phyloP scores from a whole-genome alignment of 371 early-diverging fungal genomes.

The Apophysomyces variabilis region DNA sequence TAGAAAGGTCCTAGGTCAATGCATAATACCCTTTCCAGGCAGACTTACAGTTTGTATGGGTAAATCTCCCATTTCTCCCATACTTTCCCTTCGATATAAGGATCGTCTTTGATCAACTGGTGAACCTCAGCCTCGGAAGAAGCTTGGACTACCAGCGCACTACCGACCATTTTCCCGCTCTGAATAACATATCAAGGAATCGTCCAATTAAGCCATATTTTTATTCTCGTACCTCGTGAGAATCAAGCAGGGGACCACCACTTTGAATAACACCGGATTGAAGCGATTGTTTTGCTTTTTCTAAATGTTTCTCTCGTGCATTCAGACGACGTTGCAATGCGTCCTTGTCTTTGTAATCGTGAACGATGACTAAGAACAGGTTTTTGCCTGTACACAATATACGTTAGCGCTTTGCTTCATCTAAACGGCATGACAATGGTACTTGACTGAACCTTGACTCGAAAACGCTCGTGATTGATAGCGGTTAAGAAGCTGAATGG shows the following conservation, averaged over 20 bases:
- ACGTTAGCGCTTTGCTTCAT: no score
- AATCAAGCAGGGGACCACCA: conserved; percentile 22
- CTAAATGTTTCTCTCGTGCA: conserved; percentile 24
- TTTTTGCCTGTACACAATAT: conserved; percentile 1
- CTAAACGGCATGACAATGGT: conserved; percentile 4
- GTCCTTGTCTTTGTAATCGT: conserved; percentile 20
- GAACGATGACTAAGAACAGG: conserved; percentile 24
- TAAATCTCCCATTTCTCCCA: conserved; percentile 57
- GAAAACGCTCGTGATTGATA: not conserved
- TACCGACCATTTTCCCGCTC: conserved; percentile 56
- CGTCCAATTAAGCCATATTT: not conserved
- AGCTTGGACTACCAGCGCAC: conserved; percentile 55
- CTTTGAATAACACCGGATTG: conserved; percentile 13
- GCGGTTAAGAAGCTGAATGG: not conserved
- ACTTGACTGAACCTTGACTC: not conserved
- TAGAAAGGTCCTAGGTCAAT: not conserved
- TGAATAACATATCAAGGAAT: not conserved
- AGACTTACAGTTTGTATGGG: conserved; percentile 38
- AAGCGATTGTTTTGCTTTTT: conserved; percentile 11
- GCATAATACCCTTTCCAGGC: not conserved
- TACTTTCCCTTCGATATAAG: conserved; percentile 58
- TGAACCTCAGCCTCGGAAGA: conserved; percentile 46
- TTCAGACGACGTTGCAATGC: conserved; percentile 20
- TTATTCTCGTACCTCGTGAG: conserved; percentile 17
- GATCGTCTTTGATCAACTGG: conserved; percentile 45